These are phyloP conservation scores for Phialocephala sp. DNA, from an alignment of 2,329 filamentous ascomycete genomes.

Conservation along the genomic window DNA sequence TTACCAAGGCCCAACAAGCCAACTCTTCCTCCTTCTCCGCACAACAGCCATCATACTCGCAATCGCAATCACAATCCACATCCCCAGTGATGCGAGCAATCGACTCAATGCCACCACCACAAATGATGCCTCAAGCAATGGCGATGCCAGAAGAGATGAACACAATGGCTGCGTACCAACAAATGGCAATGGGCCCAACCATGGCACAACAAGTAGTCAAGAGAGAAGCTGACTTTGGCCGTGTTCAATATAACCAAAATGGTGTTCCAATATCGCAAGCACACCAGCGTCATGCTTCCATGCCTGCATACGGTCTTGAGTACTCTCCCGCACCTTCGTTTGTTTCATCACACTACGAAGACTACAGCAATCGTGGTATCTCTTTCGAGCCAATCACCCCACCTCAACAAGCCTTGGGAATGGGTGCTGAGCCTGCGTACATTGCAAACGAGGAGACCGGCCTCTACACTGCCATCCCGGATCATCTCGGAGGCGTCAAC, in stretches of 20 bases:
- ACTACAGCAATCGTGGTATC: constrained; percentile 94
- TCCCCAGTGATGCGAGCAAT: constrained; percentile 90
- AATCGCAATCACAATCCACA: constrained; percentile 75
- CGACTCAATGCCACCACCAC: constrained; percentile 92
- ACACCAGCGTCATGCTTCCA: constrained; percentile 95
- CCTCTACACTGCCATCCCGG: constrained; percentile 92
- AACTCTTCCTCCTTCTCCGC: constrained; percentile 96
- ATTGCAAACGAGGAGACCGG: constrained; percentile 98
- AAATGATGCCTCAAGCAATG: constrained; percentile 72
- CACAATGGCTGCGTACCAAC: constrained; percentile 69
- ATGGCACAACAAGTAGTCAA: constrained; percentile 80
- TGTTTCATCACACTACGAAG: constrained; percentile 97
- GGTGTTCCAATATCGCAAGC: constrained; percentile 82
- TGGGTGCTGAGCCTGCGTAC: constrained; percentile 89
- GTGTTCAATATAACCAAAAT: constrained; percentile 90
- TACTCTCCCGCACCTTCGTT: constrained; percentile 98
- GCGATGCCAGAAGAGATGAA: constrained; percentile 65
- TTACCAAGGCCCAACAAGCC: constrained; percentile 98
- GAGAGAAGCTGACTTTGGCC: constrained; percentile 83
- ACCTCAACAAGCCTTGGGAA: constrained; percentile 83
- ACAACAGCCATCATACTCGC: constrained; percentile 61
- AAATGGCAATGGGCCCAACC: constrained; percentile 71
- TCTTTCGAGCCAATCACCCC: constrained; percentile 98
- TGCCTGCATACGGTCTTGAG: constrained; percentile 93
- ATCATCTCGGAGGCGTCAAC: constrained; percentile 75